A percentile compares a stretch with the other conserved stretches of the same genome.
phyloP scores from a whole-genome alignment of 306 rosid species.

The Rosa lucieae region DNA sequence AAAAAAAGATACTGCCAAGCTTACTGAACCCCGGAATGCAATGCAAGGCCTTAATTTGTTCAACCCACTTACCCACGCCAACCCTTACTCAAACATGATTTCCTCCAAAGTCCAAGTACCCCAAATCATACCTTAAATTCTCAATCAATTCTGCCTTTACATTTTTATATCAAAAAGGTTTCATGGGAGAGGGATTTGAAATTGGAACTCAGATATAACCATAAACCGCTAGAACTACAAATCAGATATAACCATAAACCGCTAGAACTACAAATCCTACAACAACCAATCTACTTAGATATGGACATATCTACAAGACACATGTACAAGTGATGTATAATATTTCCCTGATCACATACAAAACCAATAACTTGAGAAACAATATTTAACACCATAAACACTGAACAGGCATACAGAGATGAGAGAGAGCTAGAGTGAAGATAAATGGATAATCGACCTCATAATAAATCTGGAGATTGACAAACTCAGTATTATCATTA shows the following conservation, averaged over 20 bases:
- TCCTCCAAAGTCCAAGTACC: neutral
- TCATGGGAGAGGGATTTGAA: neutral
- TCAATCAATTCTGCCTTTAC: neutral
- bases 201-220: neutral
- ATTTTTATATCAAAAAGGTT: neutral
- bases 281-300: neutral
- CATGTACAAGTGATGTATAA: neutral
- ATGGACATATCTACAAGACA: neutral
- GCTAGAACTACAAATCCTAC: neutral
- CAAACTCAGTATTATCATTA: neutral
- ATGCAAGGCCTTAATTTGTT: too few relatives aligned
- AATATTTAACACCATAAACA: neutral
- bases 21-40: neutral
- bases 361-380: neutral
- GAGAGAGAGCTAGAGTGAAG: neutral
- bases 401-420: neutral
- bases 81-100: neutral
- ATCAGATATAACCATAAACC: too few relatives aligned
- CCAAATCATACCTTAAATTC: neutral
- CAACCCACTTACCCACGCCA: too few relatives aligned
- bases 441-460: neutral
- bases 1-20: neutral
- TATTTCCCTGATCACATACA: neutral
- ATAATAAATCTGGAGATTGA: neutral
- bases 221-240: neutral